phyloP scores from a whole-genome alignment of 2,329 filamentous ascomycete species.

The Aureobasidium leucospermi region DNA sequence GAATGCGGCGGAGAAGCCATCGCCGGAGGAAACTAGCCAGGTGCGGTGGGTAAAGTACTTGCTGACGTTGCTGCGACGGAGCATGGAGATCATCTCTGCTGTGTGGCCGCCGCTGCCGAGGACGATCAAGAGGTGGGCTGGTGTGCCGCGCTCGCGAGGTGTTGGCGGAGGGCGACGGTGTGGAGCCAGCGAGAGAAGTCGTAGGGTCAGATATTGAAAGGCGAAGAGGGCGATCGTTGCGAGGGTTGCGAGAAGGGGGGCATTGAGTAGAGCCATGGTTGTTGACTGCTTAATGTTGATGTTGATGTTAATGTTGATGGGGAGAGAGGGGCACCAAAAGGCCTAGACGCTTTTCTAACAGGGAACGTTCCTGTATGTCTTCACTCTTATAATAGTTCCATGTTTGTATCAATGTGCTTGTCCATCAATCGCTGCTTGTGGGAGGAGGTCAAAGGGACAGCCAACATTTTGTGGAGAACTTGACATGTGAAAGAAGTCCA shows the following conservation, averaged over 20 bases:
- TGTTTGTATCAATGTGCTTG: neutral
- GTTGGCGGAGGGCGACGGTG: conserved; percentile 21
- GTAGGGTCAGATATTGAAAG: conserved; percentile 29
- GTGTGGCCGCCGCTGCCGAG: conserved; percentile 93
- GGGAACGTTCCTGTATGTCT: neutral
- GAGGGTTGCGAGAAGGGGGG: conserved; percentile 23
- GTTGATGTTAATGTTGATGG: neutral
- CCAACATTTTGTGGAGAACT: neutral
- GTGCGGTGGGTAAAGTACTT: conserved; percentile 56
- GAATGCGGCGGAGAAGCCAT: conserved; percentile 60
- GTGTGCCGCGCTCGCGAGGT: conserved; percentile 26
- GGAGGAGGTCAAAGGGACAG: neutral
- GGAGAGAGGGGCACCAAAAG: neutral
- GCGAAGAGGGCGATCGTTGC: conserved; percentile 27
- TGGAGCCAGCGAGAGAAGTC: conserved; percentile 34
- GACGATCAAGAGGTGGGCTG: conserved; percentile 65
- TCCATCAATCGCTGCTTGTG: neutral
- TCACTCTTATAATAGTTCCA: neutral
- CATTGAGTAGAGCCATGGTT: conserved; percentile 3
- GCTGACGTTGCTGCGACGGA: conserved; percentile 50
- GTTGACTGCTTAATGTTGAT: neutral
- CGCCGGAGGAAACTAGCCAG: conserved; percentile 73
- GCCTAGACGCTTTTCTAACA: neutral
- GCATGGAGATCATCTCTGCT: conserved; percentile 84
- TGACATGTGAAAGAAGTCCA: neutral